Conservation (phyloP, 148 eudicot species). For the Rheum nobile region DNA sequence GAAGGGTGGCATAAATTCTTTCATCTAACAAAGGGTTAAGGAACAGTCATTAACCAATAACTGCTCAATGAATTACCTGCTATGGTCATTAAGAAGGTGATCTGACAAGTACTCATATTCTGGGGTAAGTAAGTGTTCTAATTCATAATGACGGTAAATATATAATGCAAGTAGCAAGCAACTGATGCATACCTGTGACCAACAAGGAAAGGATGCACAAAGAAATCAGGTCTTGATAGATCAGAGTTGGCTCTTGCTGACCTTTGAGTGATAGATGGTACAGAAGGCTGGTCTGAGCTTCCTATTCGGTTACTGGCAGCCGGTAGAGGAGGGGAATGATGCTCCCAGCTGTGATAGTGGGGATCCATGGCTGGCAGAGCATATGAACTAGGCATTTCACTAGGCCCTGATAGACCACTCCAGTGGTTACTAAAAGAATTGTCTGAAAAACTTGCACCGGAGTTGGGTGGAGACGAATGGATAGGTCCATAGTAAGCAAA, state of each 20-base stretch:
- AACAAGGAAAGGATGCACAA: conserved; percentile 35
- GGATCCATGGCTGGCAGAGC: conserved; percentile 63
- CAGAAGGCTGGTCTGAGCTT: conserved; percentile 42
- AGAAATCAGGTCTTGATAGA: conserved; percentile 50
- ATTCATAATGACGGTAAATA: not conserved
- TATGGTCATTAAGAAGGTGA: not conserved
- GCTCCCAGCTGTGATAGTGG: conserved; percentile 66
- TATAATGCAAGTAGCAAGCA: not conserved
- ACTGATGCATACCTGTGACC: conserved; percentile 49
- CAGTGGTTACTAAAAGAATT: conserved; percentile 54
- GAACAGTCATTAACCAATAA: not conserved
- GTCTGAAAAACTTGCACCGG: conserved; percentile 48
- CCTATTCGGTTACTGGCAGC: conserved; percentile 35
- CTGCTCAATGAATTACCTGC: not conserved
- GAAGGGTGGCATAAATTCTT: not conserved
- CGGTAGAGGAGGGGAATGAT: conserved; percentile 41
- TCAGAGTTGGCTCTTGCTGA: conserved; percentile 51
- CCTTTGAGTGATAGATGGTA: conserved; percentile 42
- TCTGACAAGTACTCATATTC: not conserved
- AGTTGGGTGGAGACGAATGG: conserved; percentile 46
- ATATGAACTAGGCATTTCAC: conserved; percentile 60
- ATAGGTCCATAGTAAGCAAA: conserved; percentile 70
- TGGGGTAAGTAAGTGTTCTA: not conserved
- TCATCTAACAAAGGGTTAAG: not conserved
- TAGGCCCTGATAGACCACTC: conserved; percentile 50